These are phyloP conservation scores for Colletotrichum gloeosporioides DNA, from an alignment of 2,329 filamentous ascomycete genomes.

Conservation along the genomic window DNA sequence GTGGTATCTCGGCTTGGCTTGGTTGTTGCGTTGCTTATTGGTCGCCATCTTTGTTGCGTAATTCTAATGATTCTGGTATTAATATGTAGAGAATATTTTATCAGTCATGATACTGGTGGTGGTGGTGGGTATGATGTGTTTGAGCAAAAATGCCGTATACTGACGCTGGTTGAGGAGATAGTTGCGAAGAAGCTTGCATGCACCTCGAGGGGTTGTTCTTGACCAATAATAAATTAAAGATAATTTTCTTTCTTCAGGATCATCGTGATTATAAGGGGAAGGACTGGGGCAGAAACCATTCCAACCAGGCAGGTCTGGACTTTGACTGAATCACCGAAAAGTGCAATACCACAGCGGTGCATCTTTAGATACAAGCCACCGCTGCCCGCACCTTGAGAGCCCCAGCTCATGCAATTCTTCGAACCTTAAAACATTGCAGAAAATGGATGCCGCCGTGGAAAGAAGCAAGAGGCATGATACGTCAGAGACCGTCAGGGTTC, in stretches of 20 bases:
- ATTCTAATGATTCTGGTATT: neutral
- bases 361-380: neutral
- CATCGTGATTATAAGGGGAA: neutral
- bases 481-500: neutral
- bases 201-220: neutral
- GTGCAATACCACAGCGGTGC: neutral
- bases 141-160: neutral
- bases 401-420: neutral
- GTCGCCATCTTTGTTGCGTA: neutral
- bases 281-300: no score
- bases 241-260: neutral
- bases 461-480: neutral
- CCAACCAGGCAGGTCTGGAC: no score
- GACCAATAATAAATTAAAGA: neutral
- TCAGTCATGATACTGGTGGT: neutral
- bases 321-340: neutral
- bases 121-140: neutral
- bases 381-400: neutral
- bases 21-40: neutral
- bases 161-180: neutral
- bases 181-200: neutral
- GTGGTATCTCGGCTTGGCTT: neutral
- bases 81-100: neutral
- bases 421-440: neutral
- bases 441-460: neutral